A percentile compares a stretch with the other conserved stretches of the same genome.
Conservation (phyloP, 2,329 filamentous ascomycete species). For the Zymoseptoria brevis region DNA sequence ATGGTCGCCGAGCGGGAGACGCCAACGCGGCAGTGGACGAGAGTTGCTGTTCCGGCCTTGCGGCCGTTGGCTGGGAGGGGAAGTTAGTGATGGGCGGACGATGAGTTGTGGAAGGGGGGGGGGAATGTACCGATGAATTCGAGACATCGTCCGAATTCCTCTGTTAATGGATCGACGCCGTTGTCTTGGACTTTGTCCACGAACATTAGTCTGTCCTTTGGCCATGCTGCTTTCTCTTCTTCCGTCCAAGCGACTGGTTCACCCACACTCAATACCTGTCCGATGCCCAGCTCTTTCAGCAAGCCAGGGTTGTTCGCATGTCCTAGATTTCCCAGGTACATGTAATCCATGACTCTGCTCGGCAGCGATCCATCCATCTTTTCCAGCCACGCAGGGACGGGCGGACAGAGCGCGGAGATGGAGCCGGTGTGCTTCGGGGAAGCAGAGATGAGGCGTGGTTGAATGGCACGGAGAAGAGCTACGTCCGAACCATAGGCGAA, state of each 20-base stretch:
- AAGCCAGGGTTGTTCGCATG: slow-evolving; percentile 93
- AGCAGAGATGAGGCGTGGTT: slow-evolving; percentile 64
- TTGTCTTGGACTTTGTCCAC: slow-evolving; percentile 91
- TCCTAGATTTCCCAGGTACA: slow-evolving; percentile 89
- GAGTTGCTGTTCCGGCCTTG: slow-evolving; percentile 67
- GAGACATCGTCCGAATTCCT: slow-evolving; percentile 77
- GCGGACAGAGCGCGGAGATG: slow-evolving; percentile 44
- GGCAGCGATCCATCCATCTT: slow-evolving; percentile 85
- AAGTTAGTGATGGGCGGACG: background rate
- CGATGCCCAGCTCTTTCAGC: slow-evolving; percentile 70
- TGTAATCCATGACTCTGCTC: slow-evolving; percentile 80
- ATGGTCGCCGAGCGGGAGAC: slow-evolving; percentile 94
- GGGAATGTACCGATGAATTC: slow-evolving; percentile 75
- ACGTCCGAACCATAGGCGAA: slow-evolving; percentile 94
- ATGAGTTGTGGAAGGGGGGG: background rate
- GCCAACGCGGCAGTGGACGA: slow-evolving; percentile 93
- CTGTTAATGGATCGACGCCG: slow-evolving; percentile 82
- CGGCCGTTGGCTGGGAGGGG: slow-evolving; percentile 63
- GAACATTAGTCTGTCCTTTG: slow-evolving; percentile 63
- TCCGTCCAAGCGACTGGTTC: slow-evolving; percentile 78
- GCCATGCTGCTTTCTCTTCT: slow-evolving; percentile 62
- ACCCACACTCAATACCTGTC: slow-evolving; percentile 82
- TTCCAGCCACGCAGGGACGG: slow-evolving; percentile 71
- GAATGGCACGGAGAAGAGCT: slow-evolving; percentile 66
- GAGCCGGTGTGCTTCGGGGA: slow-evolving; percentile 50